These are phyloP conservation scores for Grigorovia jiainica DNA, from an alignment of 805 yeast species.

Conservation along the genomic window DNA sequence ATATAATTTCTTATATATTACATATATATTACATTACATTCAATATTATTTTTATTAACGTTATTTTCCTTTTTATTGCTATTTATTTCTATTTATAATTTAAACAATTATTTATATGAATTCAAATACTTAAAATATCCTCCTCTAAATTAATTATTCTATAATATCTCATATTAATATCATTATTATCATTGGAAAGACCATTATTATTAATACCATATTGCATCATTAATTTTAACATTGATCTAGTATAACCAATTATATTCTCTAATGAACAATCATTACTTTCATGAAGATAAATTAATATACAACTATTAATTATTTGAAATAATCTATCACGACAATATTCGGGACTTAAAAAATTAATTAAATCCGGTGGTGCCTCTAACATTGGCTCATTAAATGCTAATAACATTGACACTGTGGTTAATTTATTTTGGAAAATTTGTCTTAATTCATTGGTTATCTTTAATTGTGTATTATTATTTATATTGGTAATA, in stretches of 20 bases:
- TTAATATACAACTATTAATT: slow-evolving; percentile 32
- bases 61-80: too few species aligned
- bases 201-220: neutral
- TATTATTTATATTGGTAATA: slow-evolving; percentile 9
- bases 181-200: neutral
- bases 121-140: slow-evolving; percentile 34
- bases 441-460: slow-evolving; percentile 24
- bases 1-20: too few species aligned
- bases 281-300: slow-evolving; percentile 35
- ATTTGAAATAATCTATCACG: slow-evolving; percentile 26
- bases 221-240: slow-evolving; percentile 26
- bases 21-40: too few species aligned
- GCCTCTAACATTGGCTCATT: slow-evolving; percentile 38
- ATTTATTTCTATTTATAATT: too few species aligned
- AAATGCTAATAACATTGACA: slow-evolving; percentile 45
- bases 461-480: slow-evolving; percentile 3
- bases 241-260: slow-evolving; percentile 32
- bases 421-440: slow-evolving; percentile 33
- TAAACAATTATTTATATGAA: too few species aligned
- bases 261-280: slow-evolving; percentile 37
- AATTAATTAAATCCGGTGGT: slow-evolving; percentile 19
- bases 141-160: slow-evolving; percentile 36
- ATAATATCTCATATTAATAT: slow-evolving; percentile 15
- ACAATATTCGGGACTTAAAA: slow-evolving; percentile 19
- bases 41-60: too few species aligned